These are phyloP conservation scores for Gentiana macrophylla DNA, from an alignment of 257 asterid genomes.

Conservation along the genomic window DNA sequence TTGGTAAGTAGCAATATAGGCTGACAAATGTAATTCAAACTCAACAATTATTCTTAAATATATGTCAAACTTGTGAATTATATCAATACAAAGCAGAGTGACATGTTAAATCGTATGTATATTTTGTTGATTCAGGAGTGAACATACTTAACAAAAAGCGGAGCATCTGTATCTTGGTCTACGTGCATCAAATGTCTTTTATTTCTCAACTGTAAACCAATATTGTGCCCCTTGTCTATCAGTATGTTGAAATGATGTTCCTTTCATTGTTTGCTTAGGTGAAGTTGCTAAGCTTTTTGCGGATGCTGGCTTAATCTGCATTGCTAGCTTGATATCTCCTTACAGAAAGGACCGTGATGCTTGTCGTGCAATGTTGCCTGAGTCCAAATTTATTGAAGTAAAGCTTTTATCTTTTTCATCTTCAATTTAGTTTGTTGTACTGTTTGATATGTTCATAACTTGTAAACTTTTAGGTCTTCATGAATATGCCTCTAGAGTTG, in stretches of 20 bases:
- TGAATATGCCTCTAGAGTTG: slow-evolving; percentile 82
- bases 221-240: too few relatives aligned
- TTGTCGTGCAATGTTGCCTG: slow-evolving; percentile 71
- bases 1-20: slow-evolving; percentile 39
- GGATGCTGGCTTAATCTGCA: slow-evolving; percentile 93
- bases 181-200: too few relatives aligned
- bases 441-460: not conserved
- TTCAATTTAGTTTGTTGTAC: slow-evolving; percentile 2
- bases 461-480: slow-evolving; percentile 44
- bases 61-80: too few relatives aligned
- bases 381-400: slow-evolving; percentile 71
- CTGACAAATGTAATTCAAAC: too few relatives aligned
- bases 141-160: too few relatives aligned
- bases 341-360: slow-evolving; percentile 92
- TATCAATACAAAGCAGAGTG: too few relatives aligned
- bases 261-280: slow-evolving; percentile 29
- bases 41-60: not conserved
- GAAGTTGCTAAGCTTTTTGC: slow-evolving; percentile 97
- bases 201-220: too few relatives aligned
- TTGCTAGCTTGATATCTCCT: slow-evolving; percentile 95
- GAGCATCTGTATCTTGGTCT: too few relatives aligned
- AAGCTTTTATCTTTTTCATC: slow-evolving; percentile 12
- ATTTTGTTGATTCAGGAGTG: too few relatives aligned
- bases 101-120: too few relatives aligned
- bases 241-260: too few relatives aligned